Evolutionary conservation across 306 rosid species (phyloP).

Genomic region (Dalbergia oliveri): DNA sequence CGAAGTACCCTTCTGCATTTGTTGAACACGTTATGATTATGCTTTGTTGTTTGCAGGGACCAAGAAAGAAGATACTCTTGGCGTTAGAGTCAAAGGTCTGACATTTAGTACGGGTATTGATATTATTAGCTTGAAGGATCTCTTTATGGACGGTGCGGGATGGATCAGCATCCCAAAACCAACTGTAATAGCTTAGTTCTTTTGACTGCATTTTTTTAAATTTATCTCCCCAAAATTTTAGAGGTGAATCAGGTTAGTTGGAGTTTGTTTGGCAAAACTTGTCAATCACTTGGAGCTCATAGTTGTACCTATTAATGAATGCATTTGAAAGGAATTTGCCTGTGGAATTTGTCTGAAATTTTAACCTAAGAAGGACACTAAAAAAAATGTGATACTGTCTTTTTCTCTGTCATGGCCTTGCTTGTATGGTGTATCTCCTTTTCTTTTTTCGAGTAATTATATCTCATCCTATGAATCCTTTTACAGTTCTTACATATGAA

Average conservation of each 20-base stretch:
- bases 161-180: slow-evolving; percentile 35
- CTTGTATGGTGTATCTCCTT: too few relatives aligned
- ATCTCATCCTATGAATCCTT: too few relatives aligned
- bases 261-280: slow-evolving; percentile 41
- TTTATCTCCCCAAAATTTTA: slow-evolving; percentile 9
- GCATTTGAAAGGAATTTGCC: slow-evolving; percentile 37
- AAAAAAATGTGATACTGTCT: background rate
- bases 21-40: slow-evolving; percentile 41
- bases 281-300: slow-evolving; percentile 10
- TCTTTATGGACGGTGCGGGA: slow-evolving; percentile 32
- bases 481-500: too few relatives aligned
- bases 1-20: slow-evolving; percentile 5
- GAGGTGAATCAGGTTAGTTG: slow-evolving; percentile 46
- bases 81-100: slow-evolving; percentile 87
- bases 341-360: slow-evolving; percentile 14
- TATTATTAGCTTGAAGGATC: slow-evolving; percentile 35
- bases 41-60: slow-evolving; percentile 75
- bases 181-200: slow-evolving; percentile 43
- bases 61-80: slow-evolving; percentile 95
- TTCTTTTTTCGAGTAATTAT: too few relatives aligned
- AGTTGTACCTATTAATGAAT: slow-evolving; percentile 38
- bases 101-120: slow-evolving; percentile 41
- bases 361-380: background rate
- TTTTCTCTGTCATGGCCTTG: too few relatives aligned
- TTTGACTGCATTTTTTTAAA: slow-evolving; percentile 7